Conservation (phyloP, 1,284 basidiomycete species). For the Boletus holoroseus region DNA sequence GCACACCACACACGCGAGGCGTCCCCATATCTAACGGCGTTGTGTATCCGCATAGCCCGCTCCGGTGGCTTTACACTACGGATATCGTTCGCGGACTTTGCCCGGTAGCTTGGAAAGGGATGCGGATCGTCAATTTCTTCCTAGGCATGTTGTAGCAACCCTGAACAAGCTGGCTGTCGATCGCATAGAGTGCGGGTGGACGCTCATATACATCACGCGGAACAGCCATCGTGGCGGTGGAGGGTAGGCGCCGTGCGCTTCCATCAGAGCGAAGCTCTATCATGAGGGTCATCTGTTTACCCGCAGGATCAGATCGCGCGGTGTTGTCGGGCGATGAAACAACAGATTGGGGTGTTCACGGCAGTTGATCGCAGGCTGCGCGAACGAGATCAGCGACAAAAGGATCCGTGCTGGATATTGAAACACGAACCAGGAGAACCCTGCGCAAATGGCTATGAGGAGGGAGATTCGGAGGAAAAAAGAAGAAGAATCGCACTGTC, state of each 20-base stretch:
- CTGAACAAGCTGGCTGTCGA: constrained; percentile 1
- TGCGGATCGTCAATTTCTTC: constrained; percentile 21
- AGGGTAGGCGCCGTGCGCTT: neutral
- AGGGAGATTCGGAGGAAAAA: neutral
- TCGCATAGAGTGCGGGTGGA: constrained; percentile 3
- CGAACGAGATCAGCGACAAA: neutral
- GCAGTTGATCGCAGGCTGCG: constrained; percentile 4
- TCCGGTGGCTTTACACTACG: neutral
- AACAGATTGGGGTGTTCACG: neutral
- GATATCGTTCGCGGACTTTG: constrained; percentile 15
- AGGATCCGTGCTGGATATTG: neutral
- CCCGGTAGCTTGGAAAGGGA: neutral
- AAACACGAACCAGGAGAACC: neutral
- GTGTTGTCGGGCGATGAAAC: neutral
- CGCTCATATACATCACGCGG: neutral
- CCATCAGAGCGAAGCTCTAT: neutral
- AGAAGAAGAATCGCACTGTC: neutral
- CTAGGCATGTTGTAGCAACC: neutral
- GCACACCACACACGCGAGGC: neutral
- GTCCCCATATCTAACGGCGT: neutral
- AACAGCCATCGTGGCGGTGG: neutral
- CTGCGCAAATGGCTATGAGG: neutral
- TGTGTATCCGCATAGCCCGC: neutral
- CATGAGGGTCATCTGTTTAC: neutral
- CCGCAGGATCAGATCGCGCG: constrained; percentile 19